These are phyloP conservation scores for Naematelia aurantialba DNA, from an alignment of 768 basidiomycete species.

Conservation along the genomic window DNA sequence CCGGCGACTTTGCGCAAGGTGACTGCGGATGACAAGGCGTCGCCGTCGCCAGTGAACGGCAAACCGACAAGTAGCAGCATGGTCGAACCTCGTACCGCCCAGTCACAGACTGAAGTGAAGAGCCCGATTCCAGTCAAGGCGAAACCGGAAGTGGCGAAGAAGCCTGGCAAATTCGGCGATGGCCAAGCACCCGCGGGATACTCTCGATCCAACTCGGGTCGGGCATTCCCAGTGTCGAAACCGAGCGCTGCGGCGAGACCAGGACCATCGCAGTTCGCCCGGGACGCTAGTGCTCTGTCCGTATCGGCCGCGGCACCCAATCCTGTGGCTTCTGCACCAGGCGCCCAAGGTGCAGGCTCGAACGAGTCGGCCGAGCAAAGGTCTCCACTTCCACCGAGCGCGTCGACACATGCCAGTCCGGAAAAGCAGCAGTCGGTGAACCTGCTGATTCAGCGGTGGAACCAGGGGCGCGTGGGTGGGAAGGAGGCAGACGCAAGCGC, in stretches of 20 bases:
- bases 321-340: too few relatives aligned
- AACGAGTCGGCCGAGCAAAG: constrained; percentile 1
- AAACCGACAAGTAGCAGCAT: too few relatives aligned
- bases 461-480: constrained; percentile 29
- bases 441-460: constrained; percentile 46
- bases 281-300: too few relatives aligned
- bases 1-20: constrained; percentile 24
- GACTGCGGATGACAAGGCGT: constrained; percentile 6
- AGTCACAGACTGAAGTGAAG: background rate
- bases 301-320: too few relatives aligned
- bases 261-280: too few relatives aligned
- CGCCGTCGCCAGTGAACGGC: too few relatives aligned
- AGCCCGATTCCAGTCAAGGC: background rate
- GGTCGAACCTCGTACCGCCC: too few relatives aligned
- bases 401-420: constrained; percentile 13
- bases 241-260: constrained; percentile 10
- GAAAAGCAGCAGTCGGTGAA: constrained; percentile 45
- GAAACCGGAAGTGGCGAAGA: constrained; percentile 4
- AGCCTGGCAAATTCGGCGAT: constrained; percentile 8
- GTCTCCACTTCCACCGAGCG: background rate
- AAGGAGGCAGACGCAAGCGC: constrained; percentile 6
- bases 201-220: constrained; percentile 29
- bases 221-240: constrained; percentile 35
- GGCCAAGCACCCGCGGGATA: constrained; percentile 19
- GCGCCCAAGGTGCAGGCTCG: background rate